Evolutionary conservation across 139 green algal genomes (phyloP).

Genomic region (Yamagishiella unicocca): DNA sequence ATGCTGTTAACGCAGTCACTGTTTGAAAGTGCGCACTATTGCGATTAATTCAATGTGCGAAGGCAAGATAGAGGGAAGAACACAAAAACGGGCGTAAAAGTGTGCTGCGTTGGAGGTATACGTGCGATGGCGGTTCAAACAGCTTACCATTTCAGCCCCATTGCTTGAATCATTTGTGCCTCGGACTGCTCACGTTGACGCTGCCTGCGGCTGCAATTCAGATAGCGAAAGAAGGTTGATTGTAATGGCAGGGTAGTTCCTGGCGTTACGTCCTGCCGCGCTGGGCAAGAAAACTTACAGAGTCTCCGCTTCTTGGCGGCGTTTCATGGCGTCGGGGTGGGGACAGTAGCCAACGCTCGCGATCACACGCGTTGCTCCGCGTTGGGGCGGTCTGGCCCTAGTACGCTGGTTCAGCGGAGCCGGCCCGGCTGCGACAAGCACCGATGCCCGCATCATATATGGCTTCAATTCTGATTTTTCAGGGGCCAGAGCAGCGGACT

Average conservation of each 20-base stretch:
- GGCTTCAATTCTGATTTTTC: too few relatives aligned
- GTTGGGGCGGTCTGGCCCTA: too few relatives aligned
- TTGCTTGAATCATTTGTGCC: background rate
- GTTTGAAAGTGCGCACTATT: too few relatives aligned
- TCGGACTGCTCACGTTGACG: constrained; percentile 10
- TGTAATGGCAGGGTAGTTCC: too few relatives aligned
- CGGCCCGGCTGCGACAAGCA: too few relatives aligned
- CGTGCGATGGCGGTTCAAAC: background rate
- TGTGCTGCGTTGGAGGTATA: background rate
- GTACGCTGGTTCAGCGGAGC: too few relatives aligned
- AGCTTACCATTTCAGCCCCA: constrained; percentile 30
- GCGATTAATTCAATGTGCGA: too few relatives aligned
- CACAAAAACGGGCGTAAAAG: too few relatives aligned
- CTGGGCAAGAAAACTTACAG: background rate
- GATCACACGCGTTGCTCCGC: too few relatives aligned
- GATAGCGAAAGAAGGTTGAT: background rate
- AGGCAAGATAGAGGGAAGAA: background rate
- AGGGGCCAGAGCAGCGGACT: too few relatives aligned
- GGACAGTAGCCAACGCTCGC: background rate
- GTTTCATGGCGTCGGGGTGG: constrained; percentile 24
- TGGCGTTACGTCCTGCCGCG: background rate
- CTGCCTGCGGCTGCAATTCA: background rate
- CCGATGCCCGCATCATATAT: too few relatives aligned
- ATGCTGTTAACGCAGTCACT: too few relatives aligned
- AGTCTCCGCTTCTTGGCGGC: constrained; percentile 21